Conservation (phyloP, 768 basidiomycete genomes). For the Tremella yokohamensis region DNA sequence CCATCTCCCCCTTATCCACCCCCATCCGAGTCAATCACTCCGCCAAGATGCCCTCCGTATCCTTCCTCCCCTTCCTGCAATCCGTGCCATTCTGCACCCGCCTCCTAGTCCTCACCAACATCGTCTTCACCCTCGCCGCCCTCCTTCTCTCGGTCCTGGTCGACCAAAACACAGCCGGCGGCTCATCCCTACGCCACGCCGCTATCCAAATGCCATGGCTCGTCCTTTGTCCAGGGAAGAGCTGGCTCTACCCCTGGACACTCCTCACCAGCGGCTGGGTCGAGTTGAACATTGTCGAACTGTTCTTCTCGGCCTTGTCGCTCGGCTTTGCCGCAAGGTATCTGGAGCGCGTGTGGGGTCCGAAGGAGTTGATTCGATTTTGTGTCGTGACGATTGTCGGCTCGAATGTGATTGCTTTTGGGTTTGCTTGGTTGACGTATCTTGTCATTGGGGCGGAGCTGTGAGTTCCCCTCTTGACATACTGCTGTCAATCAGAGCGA, state of each 20-base stretch:
- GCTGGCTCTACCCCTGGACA: constrained; percentile 87
- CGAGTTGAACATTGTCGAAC: constrained; percentile 79
- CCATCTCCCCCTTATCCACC: too few species aligned
- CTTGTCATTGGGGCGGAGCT: constrained; percentile 60
- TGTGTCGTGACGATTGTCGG: constrained; percentile 70
- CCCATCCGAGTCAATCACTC: too few species aligned
- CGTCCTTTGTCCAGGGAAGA: constrained; percentile 73
- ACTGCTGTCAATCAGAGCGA: not conserved
- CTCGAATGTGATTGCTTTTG: constrained; percentile 84
- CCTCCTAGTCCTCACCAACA: constrained; percentile 34
- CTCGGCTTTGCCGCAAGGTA: constrained; percentile 82
- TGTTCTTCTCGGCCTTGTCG: constrained; percentile 69
- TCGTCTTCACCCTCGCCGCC: constrained; percentile 29
- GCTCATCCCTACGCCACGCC: not conserved
- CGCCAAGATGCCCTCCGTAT: constrained; percentile 43
- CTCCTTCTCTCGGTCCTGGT: constrained; percentile 19
- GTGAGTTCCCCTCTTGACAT: constrained; percentile 20
- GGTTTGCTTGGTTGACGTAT: constrained; percentile 78
- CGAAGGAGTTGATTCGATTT: constrained; percentile 78
- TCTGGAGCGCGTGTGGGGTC: constrained; percentile 91
- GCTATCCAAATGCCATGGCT: constrained; percentile 59
- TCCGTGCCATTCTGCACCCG: constrained; percentile 45
- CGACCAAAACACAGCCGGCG: constrained; percentile 14
- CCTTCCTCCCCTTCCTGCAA: constrained; percentile 51
- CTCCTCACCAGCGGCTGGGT: constrained; percentile 83